Conservation (phyloP, 2,329 filamentous ascomycete genomes). For the Corniculantispora saksenae region DNA sequence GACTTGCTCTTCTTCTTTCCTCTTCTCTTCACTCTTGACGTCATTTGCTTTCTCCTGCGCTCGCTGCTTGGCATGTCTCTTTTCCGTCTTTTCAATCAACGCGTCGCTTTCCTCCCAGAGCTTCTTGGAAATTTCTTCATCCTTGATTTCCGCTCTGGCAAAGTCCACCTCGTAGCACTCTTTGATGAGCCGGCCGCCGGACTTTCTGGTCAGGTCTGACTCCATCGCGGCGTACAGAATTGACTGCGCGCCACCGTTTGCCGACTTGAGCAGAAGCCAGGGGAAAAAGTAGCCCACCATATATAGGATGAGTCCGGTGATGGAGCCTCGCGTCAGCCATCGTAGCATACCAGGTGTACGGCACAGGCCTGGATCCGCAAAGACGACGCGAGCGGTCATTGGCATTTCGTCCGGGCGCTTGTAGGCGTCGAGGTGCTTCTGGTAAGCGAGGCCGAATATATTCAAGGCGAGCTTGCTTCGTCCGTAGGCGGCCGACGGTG, state of each 20-base stretch:
- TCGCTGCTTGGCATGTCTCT: constrained; percentile 64
- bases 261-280: constrained; percentile 87
- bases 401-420: constrained; percentile 80
- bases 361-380: constrained; percentile 83
- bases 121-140: constrained; percentile 78
- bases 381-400: constrained; percentile 78
- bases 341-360: constrained; percentile 85
- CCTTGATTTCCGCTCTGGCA: constrained; percentile 70
- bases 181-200: constrained; percentile 75
- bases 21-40: constrained; percentile 35
- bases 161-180: constrained; percentile 80
- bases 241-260: constrained; percentile 80
- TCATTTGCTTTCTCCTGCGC: constrained; percentile 32
- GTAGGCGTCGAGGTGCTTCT: constrained; percentile 86
- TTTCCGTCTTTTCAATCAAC: constrained; percentile 80
- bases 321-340: constrained; percentile 81
- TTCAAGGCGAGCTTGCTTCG: constrained; percentile 78
- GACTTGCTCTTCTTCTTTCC: constrained; percentile 35
- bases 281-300: constrained; percentile 75
- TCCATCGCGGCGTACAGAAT: constrained; percentile 88
- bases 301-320: constrained; percentile 79
- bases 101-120: constrained; percentile 89
- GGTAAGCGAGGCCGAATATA: constrained; percentile 85
- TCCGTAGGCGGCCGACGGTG: constrained; percentile 60
- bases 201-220: constrained; percentile 58